Evolutionary conservation across 768 basidiomycete species (phyloP), one percentile per base, ranked within the genome.

Genomic region (Jaapia argillacea): DNA sequence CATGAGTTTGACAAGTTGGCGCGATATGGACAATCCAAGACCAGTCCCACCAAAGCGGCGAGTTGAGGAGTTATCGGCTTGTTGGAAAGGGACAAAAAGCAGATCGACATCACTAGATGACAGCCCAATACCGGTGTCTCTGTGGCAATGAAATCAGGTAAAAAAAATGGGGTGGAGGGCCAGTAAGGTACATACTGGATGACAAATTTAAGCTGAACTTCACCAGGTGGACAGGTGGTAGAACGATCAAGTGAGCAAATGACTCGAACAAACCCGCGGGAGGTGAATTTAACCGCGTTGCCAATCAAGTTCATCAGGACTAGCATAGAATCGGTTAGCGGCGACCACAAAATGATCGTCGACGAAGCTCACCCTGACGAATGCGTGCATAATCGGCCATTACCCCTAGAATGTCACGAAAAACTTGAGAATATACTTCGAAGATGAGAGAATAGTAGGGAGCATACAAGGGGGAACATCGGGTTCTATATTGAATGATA

Each of bases 41-140:
- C 84, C 84, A n/a, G 83, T 85, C 2, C 84, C 84, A 37, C 84
- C 84, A 53, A 82, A 85, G 5, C 77, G 71, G 22, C 83, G 75
- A 5, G 84, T 85, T 0, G 81, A 82, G 0, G 82, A 84, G 49
- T 81, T 84, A 64, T 85, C 84, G 6, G 81, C 82, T 60, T 86
- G 84, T 49, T 81, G 79, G 51, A 86, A 86, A 6, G 83, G 83
- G 16, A 79, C 74, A 49, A 85, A 86, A 3, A 86, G 60, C 5
- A 75, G 66, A 39, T 79, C 77, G 3, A 79, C 74, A 47, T 85
- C 82, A 46, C 71, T 77, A 5, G 74, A 65, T 5, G 79, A 73
- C 42, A 86, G 60, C 1, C 83, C 82, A 33, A 85, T 85, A 3
- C 84, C 83, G 4, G 80, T 80, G 54, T 86, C 84, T 53, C 77